A percentile compares a stretch with the other conserved stretches of the same genome.
These are phyloP conservation scores for Thuja plicata DNA, from an alignment of 83 land plant species.

Conservation along the genomic window DNA sequence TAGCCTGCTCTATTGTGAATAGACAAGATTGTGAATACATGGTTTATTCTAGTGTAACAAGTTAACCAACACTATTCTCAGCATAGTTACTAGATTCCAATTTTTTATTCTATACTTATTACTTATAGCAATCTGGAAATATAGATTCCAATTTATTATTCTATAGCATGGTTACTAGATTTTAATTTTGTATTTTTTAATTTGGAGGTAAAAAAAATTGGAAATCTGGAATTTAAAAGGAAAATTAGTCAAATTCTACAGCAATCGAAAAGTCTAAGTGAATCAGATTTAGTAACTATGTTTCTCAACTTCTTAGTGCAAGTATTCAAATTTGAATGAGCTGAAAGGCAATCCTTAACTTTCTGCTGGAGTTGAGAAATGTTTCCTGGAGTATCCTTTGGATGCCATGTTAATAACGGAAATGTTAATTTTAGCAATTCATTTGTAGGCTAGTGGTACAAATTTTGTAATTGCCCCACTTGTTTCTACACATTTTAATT, in stretches of 20 bases:
- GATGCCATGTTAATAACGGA: neutral
- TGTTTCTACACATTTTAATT: neutral
- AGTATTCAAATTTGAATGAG: neutral
- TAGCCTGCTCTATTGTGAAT: neutral
- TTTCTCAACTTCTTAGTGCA: neutral
- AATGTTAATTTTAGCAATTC: neutral
- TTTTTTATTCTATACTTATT: too few species aligned
- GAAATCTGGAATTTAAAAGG: too few species aligned
- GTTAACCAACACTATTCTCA: neutral
- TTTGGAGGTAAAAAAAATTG: too few species aligned
- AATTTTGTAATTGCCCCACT: neutral
- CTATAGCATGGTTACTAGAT: too few species aligned
- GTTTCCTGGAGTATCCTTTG: neutral
- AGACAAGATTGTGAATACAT: neutral
- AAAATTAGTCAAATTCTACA: too few species aligned
- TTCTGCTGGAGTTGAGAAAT: neutral
- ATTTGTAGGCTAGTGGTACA: neutral
- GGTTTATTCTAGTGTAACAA: neutral
- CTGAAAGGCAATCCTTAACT: neutral
- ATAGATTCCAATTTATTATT: too few species aligned
- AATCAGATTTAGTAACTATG: too few species aligned
- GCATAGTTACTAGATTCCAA: neutral
- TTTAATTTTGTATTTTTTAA: too few species aligned
- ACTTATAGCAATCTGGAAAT: too few species aligned
- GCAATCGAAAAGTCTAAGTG: too few species aligned